phyloP scores from a whole-genome alignment of 2,329 filamentous ascomycete genomes.

The Diaporthe caulivora region DNA sequence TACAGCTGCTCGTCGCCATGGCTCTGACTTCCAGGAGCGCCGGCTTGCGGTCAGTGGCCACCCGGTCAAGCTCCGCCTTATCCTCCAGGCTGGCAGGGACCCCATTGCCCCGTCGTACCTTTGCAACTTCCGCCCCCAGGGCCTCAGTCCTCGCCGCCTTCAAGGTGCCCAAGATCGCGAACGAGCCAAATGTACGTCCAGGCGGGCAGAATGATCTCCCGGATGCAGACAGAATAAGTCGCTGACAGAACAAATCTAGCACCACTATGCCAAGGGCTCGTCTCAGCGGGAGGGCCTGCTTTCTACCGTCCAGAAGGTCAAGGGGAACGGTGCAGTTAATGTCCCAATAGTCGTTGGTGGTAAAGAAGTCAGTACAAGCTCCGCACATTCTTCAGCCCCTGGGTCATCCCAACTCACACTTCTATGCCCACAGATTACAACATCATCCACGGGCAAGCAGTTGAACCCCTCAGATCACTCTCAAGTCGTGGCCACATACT shows the following conservation, averaged over 20 bases:
- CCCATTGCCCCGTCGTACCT: slow-evolving; percentile 36
- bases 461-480: slow-evolving; percentile 86
- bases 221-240: neutral
- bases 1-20: neutral
- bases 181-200: slow-evolving; percentile 91
- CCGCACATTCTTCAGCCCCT: neutral
- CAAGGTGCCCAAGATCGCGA: slow-evolving; percentile 86
- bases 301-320: slow-evolving; percentile 77
- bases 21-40: slow-evolving; percentile 38
- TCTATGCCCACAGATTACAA: slow-evolving; percentile 68
- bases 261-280: slow-evolving; percentile 89
- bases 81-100: slow-evolving; percentile 27
- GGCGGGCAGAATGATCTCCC: slow-evolving; percentile 1
- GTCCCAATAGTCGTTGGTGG: slow-evolving; percentile 89
- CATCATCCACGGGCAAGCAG: slow-evolving; percentile 76
- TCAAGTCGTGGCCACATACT: slow-evolving; percentile 83
- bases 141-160: slow-evolving; percentile 80
- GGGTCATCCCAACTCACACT: slow-evolving; percentile 8
- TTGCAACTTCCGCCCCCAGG: slow-evolving; percentile 49
- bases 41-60: slow-evolving; percentile 29
- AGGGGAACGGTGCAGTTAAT: slow-evolving; percentile 77
- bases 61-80: slow-evolving; percentile 31
- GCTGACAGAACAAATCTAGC: slow-evolving; percentile 62
- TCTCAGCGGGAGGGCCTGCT: slow-evolving; percentile 81
- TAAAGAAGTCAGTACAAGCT: slow-evolving; percentile 71